These are phyloP conservation scores for Allomyces arbusculus DNA, from an alignment of 192 early-diverging fungal genomes.

Conservation along the genomic window DNA sequence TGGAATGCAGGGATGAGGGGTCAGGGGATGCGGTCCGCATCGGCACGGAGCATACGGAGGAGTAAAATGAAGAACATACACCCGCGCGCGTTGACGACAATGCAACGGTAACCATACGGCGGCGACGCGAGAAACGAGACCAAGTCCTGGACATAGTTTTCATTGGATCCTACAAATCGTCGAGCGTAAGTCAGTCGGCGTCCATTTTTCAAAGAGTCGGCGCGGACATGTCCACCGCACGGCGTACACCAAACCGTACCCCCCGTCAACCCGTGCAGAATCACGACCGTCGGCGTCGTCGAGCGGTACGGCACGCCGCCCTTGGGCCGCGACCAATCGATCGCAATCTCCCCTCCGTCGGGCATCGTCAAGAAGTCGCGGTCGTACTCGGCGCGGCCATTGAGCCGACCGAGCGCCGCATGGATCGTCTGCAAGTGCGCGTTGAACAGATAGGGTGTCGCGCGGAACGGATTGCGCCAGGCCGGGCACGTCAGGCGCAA, in stretches of 20 bases:
- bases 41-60: too few relatives aligned
- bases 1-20: too few relatives aligned
- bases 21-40: too few relatives aligned
- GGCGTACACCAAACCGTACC: too few relatives aligned
- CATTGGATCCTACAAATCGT: slow-evolving; percentile 40
- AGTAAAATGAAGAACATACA: slow-evolving; percentile 13
- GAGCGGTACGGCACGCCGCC: slow-evolving; percentile 23
- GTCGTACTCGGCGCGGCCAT: slow-evolving; percentile 32
- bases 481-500: slow-evolving; percentile 7
- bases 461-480: slow-evolving; percentile 31
- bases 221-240: too few relatives aligned
- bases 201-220: too few relatives aligned
- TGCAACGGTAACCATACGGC: slow-evolving; percentile 45
- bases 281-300: slow-evolving; percentile 52
- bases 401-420: slow-evolving; percentile 23
- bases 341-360: slow-evolving; percentile 67
- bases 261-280: slow-evolving; percentile 81
- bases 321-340: slow-evolving; percentile 67
- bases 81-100: slow-evolving; percentile 78
- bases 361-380: slow-evolving; percentile 37
- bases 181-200: too few relatives aligned
- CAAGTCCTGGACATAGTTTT: slow-evolving; percentile 64
- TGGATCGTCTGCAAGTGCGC: slow-evolving; percentile 66
- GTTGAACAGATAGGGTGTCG: slow-evolving; percentile 47
- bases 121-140: slow-evolving; percentile 32